A percentile compares a stretch with the other conserved stretches of the same genome.
Evolutionary conservation across 768 basidiomycete species (phyloP).

Genomic region (Boletus fagicola): DNA sequence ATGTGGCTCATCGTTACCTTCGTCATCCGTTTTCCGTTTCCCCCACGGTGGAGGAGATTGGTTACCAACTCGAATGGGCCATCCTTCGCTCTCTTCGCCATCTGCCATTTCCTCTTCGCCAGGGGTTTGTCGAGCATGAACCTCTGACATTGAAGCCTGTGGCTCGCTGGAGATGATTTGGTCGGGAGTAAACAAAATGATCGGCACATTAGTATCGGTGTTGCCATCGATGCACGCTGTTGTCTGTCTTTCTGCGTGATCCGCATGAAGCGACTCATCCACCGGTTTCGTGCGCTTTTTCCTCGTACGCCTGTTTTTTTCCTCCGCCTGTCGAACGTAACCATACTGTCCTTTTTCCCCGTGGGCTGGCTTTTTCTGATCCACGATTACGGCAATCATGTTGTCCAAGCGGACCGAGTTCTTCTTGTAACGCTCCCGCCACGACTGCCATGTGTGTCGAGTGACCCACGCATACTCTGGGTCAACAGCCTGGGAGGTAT

Average conservation of each 20-base stretch:
- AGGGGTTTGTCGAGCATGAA: conserved; percentile 40
- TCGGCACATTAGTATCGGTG: conserved; percentile 13
- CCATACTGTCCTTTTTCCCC: conserved; percentile 84
- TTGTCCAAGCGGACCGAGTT: conserved; percentile 65
- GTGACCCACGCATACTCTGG: conserved; percentile 78
- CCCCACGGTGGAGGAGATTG: conserved; percentile 68
- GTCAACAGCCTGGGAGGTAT: conserved; percentile 48
- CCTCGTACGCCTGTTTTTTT: conserved; percentile 57
- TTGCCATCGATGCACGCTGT: conserved; percentile 11
- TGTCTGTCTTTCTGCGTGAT: conserved; percentile 21
- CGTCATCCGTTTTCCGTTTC: conserved; percentile 52
- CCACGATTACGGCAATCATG: conserved; percentile 64
- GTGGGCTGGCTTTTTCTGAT: conserved; percentile 60
- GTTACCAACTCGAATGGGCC: conserved; percentile 64
- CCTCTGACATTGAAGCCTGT: conserved; percentile 27
- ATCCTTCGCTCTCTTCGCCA: conserved; percentile 53
- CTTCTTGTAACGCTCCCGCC: conserved; percentile 88
- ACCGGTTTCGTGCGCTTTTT: conserved; percentile 44
- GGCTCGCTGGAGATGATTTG: conserved; percentile 23
- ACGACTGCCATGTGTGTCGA: conserved; percentile 87
- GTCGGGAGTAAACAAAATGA: conserved; percentile 28
- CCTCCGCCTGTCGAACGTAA: conserved; percentile 73
- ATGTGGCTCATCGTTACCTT: conserved; percentile 29
- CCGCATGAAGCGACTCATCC: conserved; percentile 24
- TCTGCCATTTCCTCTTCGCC: conserved; percentile 71